These are phyloP conservation scores for Saccharomycopsis phalli DNA, from an alignment of 1,139 yeast species.

Conservation along the genomic window DNA sequence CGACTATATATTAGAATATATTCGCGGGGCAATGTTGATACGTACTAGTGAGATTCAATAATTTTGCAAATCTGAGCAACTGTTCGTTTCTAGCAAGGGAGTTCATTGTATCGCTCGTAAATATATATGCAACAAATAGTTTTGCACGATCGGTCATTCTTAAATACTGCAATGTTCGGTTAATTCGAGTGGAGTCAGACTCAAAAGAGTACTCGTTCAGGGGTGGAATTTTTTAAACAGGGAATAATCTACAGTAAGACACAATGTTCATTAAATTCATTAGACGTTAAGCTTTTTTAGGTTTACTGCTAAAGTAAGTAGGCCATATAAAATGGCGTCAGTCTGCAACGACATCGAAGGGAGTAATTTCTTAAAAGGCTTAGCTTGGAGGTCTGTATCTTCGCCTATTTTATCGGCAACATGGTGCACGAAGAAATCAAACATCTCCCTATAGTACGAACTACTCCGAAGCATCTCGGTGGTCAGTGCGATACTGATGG, in stretches of 20 bases:
- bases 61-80: constrained; percentile 9
- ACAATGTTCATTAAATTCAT: too few species aligned
- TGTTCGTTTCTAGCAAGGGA: background rate
- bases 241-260: too few species aligned
- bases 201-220: too few species aligned
- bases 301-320: constrained; percentile 13
- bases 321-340: constrained; percentile 4
- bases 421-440: constrained; percentile 14
- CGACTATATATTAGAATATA: constrained; percentile 10
- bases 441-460: constrained; percentile 13
- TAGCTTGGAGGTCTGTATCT: constrained; percentile 1
- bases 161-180: too few species aligned
- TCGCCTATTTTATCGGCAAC: constrained; percentile 10
- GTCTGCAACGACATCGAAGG: constrained; percentile 14
- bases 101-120: background rate
- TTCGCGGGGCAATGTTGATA: too few species aligned
- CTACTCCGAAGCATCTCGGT: constrained; percentile 15
- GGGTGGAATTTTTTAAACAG: too few species aligned
- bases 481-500: constrained; percentile 7
- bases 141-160: background rate
- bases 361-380: constrained; percentile 16
- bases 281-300: constrained; percentile 10
- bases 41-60: constrained; percentile 11
- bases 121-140: background rate
- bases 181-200: too few species aligned